A percentile compares a stretch with the other conserved stretches of the same genome.
Evolutionary conservation across 2,329 filamentous ascomycete species (phyloP).

Genomic region (Exophiala sideris): DNA sequence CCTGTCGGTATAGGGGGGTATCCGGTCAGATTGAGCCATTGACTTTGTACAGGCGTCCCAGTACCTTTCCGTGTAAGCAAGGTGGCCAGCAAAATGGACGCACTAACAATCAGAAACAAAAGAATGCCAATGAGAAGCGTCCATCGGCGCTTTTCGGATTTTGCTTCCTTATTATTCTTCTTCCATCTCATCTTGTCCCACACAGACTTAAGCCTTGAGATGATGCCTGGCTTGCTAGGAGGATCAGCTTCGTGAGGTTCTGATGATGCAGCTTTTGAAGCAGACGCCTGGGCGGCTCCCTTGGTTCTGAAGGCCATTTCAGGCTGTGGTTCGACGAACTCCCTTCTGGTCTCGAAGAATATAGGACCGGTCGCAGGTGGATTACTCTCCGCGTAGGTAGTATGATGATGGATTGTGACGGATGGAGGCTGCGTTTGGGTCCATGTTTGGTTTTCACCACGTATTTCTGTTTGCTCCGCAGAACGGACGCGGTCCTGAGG

Average conservation of each 20-base stretch:
- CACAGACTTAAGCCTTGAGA: conserved; percentile 11
- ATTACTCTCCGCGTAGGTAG: conserved; percentile 26
- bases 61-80: conserved; percentile 50
- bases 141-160: conserved; percentile 40
- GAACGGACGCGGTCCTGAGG: conserved; percentile 31
- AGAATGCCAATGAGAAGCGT: conserved; percentile 59
- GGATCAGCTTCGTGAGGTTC: conserved; percentile 45
- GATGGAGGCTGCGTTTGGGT: conserved; percentile 38
- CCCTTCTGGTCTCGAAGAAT: conserved; percentile 9
- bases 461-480: conserved; percentile 12
- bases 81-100: conserved; percentile 56
- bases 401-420: conserved; percentile 33
- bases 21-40: conserved; percentile 80
- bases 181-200: conserved; percentile 2
- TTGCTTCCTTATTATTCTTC: conserved; percentile 30
- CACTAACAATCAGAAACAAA: conserved; percentile 38
- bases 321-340: conserved; percentile 3
- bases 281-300: background rate
- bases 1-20: conserved; percentile 86
- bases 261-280: background rate
- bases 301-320: background rate
- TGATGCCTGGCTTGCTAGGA: conserved; percentile 54
- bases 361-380: background rate
- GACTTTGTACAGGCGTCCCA: conserved; percentile 45
- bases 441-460: conserved; percentile 17